A percentile compares a stretch with the other conserved stretches of the same genome.
Conservation (phyloP, 768 basidiomycete species). For the Mycena kentingensis region DNA sequence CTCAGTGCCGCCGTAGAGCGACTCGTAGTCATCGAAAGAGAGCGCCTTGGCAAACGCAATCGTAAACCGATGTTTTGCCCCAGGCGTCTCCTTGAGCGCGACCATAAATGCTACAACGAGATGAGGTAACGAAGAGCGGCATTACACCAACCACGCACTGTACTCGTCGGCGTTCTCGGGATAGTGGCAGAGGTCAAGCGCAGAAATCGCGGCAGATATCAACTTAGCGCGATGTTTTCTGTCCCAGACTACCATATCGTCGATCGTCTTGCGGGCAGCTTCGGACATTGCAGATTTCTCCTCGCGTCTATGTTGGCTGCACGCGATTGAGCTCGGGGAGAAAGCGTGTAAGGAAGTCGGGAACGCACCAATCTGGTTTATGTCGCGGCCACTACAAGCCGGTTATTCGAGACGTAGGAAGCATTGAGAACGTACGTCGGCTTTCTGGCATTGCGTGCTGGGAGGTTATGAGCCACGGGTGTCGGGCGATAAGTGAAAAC, state of each 20-base stretch:
- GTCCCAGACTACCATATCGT: conserved; percentile 23
- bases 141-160: not conserved
- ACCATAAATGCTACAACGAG: conserved; percentile 17
- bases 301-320: conserved; percentile 12
- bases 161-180: conserved; percentile 24
- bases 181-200: conserved; percentile 21
- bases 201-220: conserved; percentile 21
- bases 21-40: conserved; percentile 18
- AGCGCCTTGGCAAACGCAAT: conserved; percentile 7
- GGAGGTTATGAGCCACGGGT: not conserved
- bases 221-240: conserved; percentile 19
- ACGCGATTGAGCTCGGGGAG: not conserved
- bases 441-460: conserved; percentile 20
- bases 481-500: not conserved
- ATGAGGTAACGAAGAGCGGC: conserved; percentile 5
- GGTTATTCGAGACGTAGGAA: not conserved
- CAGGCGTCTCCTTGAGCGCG: conserved; percentile 16
- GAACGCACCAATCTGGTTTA: conserved; percentile 17
- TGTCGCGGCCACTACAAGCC: conserved; percentile 18
- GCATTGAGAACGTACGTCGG: conserved; percentile 11
- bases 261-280: conserved; percentile 13
- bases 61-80: conserved; percentile 16
- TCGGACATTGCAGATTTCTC: conserved; percentile 5
- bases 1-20: not conserved
- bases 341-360: not conserved